These are phyloP conservation scores for Phaeolepiota aurea DNA, from an alignment of 768 basidiomycete genomes.

Conservation along the genomic window DNA sequence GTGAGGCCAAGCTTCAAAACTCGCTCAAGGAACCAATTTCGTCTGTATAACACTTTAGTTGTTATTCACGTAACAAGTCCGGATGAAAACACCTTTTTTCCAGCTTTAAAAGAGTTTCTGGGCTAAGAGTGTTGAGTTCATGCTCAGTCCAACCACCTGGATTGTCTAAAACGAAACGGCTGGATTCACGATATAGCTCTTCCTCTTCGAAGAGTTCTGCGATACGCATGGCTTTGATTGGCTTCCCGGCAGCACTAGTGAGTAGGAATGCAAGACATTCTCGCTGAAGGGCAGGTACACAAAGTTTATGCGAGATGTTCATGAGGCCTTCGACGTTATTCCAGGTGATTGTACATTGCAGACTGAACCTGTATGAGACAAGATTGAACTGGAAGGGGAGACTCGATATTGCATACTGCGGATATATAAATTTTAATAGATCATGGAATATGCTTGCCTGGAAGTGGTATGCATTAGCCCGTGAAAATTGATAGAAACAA, in stretches of 20 bases:
- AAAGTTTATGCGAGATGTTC: constrained; percentile 86
- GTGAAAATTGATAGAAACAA: background rate
- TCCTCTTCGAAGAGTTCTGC: constrained; percentile 89
- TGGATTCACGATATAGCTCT: constrained; percentile 83
- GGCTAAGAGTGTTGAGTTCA: constrained; percentile 73
- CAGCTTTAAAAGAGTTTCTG: constrained; percentile 79
- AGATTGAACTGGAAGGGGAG: background rate
- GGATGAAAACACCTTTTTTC: constrained; percentile 92
- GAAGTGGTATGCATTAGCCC: constrained; percentile 3
- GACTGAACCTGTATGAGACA: constrained; percentile 27
- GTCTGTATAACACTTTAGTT: no score
- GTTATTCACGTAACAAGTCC: no score
- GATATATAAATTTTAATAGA: constrained; percentile 89
- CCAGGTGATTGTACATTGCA: constrained; percentile 93
- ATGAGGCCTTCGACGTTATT: constrained; percentile 89
- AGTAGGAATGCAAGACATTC: constrained; percentile 84
- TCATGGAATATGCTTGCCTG: constrained; percentile 86
- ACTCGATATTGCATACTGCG: constrained; percentile 52
- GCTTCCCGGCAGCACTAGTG: constrained; percentile 86
- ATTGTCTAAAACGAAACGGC: constrained; percentile 88
- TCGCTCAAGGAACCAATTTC: constrained; percentile 94
- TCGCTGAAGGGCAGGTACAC: constrained; percentile 71
- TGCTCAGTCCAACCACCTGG: constrained; percentile 80
- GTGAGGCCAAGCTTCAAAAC: constrained; percentile 87
- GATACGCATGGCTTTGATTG: constrained; percentile 88